These are phyloP conservation scores for Bipolaris zeicola DNA, from an alignment of 2,329 filamentous ascomycete genomes.

Conservation along the genomic window DNA sequence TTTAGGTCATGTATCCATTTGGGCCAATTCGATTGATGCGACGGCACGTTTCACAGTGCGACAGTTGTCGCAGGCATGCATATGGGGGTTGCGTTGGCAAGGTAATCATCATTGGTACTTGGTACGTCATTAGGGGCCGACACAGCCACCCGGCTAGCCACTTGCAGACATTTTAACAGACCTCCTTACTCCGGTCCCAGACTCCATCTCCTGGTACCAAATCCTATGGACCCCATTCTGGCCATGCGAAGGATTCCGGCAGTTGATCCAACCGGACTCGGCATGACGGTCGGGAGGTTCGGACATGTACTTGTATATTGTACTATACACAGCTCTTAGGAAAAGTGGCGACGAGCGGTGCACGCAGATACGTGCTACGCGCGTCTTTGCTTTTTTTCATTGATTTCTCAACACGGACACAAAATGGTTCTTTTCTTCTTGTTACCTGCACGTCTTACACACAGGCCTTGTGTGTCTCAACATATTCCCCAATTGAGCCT, in stretches of 20 bases:
- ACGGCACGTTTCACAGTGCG: constrained; percentile 17
- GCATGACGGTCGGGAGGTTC: not conserved
- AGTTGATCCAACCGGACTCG: not conserved
- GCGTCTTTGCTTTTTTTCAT: not conserved
- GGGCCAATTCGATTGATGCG: not conserved
- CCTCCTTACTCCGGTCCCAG: constrained; percentile 11
- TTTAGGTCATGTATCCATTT: not conserved
- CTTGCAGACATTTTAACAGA: constrained; percentile 5
- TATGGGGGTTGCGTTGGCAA: constrained; percentile 7
- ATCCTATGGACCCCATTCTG: not conserved
- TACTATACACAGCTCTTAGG: not conserved
- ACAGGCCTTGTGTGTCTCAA: not conserved
- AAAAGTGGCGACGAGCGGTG: not conserved
- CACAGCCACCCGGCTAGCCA: constrained; percentile 18
- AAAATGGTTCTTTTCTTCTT: not conserved
- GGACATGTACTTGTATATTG: not conserved
- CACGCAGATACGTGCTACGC: not conserved
- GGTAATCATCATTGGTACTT: constrained; percentile 10
- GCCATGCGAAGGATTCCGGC: not conserved
- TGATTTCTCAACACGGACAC: not conserved
- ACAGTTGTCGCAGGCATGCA: constrained; percentile 9
- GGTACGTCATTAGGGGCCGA: constrained; percentile 14
- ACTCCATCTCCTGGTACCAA: not conserved
- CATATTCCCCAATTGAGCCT: not conserved
- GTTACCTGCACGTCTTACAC: not conserved